Percentiles rank a stretch among this genome's conserved stretches.
These are phyloP conservation scores for Polychaeton citri DNA, from an alignment of 2,329 filamentous ascomycete genomes.

Conservation along the genomic window DNA sequence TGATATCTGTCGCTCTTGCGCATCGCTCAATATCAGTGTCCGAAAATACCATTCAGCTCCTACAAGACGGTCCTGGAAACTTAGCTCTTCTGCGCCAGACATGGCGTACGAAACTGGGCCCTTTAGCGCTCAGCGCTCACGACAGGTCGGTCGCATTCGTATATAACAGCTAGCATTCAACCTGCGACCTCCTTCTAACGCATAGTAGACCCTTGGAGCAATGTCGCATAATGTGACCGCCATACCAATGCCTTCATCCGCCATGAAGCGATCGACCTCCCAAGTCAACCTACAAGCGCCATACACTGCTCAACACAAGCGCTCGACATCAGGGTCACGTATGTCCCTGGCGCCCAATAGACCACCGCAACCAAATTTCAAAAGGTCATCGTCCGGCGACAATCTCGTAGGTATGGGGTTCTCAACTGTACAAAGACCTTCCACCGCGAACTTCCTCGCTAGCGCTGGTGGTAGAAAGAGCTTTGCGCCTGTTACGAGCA, in stretches of 20 bases:
- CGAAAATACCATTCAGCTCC: too few species aligned
- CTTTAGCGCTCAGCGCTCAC: not conserved
- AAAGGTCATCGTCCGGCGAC: slow-evolving; percentile 66
- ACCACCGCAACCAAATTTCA: slow-evolving; percentile 76
- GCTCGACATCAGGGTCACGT: slow-evolving; percentile 69
- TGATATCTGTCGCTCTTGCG: too few species aligned
- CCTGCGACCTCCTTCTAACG: too few species aligned
- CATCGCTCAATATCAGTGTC: too few species aligned
- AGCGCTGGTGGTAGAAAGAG: slow-evolving; percentile 52
- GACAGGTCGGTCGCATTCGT: too few species aligned
- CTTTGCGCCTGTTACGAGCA: slow-evolving; percentile 48
- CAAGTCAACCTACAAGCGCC: slow-evolving; percentile 52
- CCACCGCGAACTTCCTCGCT: slow-evolving; percentile 54
- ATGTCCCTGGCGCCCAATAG: slow-evolving; percentile 75
- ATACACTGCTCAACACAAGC: slow-evolving; percentile 58
- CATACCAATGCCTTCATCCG: slow-evolving; percentile 82
- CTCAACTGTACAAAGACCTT: slow-evolving; percentile 73
- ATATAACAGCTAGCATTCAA: too few species aligned
- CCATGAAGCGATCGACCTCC: slow-evolving; percentile 85
- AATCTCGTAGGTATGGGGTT: slow-evolving; percentile 69
- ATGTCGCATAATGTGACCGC: slow-evolving; percentile 64
- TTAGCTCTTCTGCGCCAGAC: not conserved
- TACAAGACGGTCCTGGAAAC: too few species aligned
- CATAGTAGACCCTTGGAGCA: slow-evolving; percentile 62
- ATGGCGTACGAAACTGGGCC: not conserved